phyloP scores from a whole-genome alignment of 2,329 filamentous ascomycete genomes.

The Penicillium crustosum region DNA sequence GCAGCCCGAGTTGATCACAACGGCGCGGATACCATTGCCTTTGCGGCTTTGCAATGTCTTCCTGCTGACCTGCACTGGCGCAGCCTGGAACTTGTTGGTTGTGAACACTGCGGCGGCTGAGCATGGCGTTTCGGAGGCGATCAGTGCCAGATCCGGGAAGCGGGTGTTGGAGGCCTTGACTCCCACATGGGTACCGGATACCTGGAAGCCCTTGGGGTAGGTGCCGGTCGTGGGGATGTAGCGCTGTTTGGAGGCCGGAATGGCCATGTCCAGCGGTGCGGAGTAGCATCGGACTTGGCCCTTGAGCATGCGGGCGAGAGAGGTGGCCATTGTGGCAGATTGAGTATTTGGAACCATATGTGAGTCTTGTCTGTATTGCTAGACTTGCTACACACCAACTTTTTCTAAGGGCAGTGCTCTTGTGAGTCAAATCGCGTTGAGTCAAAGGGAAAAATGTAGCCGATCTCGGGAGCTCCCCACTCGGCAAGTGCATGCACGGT shows the following conservation, averaged over 20 bases:
- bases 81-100: slow-evolving; percentile 96
- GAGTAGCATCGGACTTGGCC: slow-evolving; percentile 47
- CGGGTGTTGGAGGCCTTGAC: slow-evolving; percentile 91
- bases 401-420: not conserved
- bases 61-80: slow-evolving; percentile 83
- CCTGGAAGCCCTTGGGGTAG: slow-evolving; percentile 87
- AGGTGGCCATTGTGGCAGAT: slow-evolving; percentile 34
- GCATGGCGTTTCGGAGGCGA: slow-evolving; percentile 83
- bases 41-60: slow-evolving; percentile 66
- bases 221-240: slow-evolving; percentile 82
- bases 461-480: slow-evolving; percentile 20
- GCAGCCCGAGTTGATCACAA: slow-evolving; percentile 93
- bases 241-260: slow-evolving; percentile 81
- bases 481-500: slow-evolving; percentile 11
- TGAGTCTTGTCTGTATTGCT: not conserved
- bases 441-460: slow-evolving; percentile 17
- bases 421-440: slow-evolving; percentile 15
- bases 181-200: slow-evolving; percentile 83
- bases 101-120: slow-evolving; percentile 91
- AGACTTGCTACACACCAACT: slow-evolving; percentile 2
- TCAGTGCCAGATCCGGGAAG: slow-evolving; percentile 85
- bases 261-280: slow-evolving; percentile 48
- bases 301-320: slow-evolving; percentile 38
- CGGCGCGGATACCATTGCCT: slow-evolving; percentile 70
- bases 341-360: slow-evolving; percentile 31